Conservation (phyloP, 495 filamentous ascomycete species). For the Lepidopterella palustris region DNA sequence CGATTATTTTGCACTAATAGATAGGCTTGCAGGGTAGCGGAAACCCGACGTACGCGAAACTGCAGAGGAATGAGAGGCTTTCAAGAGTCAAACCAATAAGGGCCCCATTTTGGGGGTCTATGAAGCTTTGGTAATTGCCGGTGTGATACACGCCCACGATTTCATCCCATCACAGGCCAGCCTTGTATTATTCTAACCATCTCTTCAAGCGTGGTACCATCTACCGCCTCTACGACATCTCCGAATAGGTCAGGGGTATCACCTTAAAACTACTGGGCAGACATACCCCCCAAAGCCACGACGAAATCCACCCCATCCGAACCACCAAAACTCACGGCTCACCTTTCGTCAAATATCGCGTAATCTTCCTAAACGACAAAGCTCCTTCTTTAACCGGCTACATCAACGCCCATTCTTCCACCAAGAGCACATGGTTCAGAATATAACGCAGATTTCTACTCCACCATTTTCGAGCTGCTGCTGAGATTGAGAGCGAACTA, state of each 20-base stretch:
- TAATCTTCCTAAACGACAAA: slow-evolving; percentile 76
- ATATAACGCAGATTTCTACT: slow-evolving; percentile 60
- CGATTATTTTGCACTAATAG: slow-evolving; percentile 55
- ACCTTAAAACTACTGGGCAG: slow-evolving; percentile 73
- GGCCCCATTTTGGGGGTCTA: slow-evolving; percentile 51
- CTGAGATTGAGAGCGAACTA: slow-evolving; percentile 66
- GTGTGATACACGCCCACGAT: slow-evolving; percentile 19
- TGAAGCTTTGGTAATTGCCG: slow-evolving; percentile 61
- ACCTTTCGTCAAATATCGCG: slow-evolving; percentile 66
- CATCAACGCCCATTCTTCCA: slow-evolving; percentile 51
- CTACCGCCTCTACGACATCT: slow-evolving; percentile 67
- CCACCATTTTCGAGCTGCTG: slow-evolving; percentile 63
- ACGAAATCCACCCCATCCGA: slow-evolving; percentile 49
- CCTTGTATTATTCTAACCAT: neutral
- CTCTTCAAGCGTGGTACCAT: slow-evolving; percentile 61
- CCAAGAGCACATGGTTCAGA: slow-evolving; percentile 49
- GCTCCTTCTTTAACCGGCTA: slow-evolving; percentile 65
- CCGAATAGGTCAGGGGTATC: slow-evolving; percentile 71
- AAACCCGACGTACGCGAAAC: slow-evolving; percentile 52
- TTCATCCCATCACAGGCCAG: neutral
- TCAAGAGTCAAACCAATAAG: slow-evolving; percentile 52
- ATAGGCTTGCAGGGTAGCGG: slow-evolving; percentile 45
- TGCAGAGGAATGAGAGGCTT: slow-evolving; percentile 64
- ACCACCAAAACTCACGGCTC: slow-evolving; percentile 51
- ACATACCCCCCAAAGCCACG: slow-evolving; percentile 51